A percentile compares a stretch with the other conserved stretches of the same genome.
Evolutionary conservation across 1,284 basidiomycete genomes (phyloP).

Genomic region (Pholiota adiposa): DNA sequence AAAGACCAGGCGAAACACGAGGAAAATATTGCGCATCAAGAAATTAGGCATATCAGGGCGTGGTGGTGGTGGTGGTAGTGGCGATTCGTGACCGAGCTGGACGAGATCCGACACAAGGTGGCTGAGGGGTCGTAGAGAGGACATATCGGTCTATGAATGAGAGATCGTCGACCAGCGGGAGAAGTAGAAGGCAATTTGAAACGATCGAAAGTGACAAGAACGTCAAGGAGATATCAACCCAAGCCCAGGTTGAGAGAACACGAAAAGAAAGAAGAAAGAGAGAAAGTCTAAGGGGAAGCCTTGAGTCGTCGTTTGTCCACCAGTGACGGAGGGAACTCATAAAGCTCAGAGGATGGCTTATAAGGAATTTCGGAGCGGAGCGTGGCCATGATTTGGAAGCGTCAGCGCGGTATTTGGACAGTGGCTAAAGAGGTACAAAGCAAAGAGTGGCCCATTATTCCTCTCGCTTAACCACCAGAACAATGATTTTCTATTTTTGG

Average conservation of each 20-base stretch:
- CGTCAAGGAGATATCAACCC: neutral
- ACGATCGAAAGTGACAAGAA: slow-evolving; percentile 6
- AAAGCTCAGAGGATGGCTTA: slow-evolving; percentile 1
- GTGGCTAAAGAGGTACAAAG: slow-evolving; percentile 12
- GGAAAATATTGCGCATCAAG: slow-evolving; percentile 45
- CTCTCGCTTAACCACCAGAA: slow-evolving; percentile 10
- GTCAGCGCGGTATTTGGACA: too few relatives aligned
- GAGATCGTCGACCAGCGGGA: slow-evolving; percentile 17
- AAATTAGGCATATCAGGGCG: slow-evolving; percentile 10
- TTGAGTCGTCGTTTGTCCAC: slow-evolving; percentile 17
- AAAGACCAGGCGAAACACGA: slow-evolving; percentile 58
- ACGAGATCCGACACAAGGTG: slow-evolving; percentile 19
- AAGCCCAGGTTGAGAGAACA: slow-evolving; percentile 5
- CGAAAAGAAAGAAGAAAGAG: slow-evolving; percentile 7
- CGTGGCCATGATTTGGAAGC: slow-evolving; percentile 11
- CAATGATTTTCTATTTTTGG: slow-evolving; percentile 18
- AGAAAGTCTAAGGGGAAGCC: slow-evolving; percentile 10
- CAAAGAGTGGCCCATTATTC: slow-evolving; percentile 6
- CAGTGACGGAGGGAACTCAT: slow-evolving; percentile 24
- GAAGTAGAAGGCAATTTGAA: slow-evolving; percentile 3
- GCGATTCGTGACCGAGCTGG: slow-evolving; percentile 8
- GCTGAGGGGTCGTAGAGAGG: slow-evolving; percentile 11
- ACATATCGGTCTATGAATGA: neutral
- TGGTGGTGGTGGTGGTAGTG: neutral
- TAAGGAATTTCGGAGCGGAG: slow-evolving; percentile 1